Percentiles rank a stretch among this genome's conserved stretches.
Conservation (phyloP, 768 basidiomycete species). For the Kwoniella europaea region DNA sequence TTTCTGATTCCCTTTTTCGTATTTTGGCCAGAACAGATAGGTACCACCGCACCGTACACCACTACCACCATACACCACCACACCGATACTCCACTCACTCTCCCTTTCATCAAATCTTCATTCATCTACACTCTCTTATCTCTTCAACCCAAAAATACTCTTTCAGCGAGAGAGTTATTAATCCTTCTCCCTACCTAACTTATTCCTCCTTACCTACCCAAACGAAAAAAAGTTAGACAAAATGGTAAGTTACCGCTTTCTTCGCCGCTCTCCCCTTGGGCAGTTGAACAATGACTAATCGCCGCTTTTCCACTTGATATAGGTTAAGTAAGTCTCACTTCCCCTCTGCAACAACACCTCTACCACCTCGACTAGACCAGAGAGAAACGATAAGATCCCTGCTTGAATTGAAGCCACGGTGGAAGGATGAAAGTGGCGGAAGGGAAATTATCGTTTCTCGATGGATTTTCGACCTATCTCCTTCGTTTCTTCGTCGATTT, state of each 20-base stretch:
- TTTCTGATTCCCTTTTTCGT: slow-evolving; percentile 1
- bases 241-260: slow-evolving; percentile 41
- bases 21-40: not conserved
- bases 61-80: slow-evolving; percentile 1
- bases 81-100: slow-evolving; percentile 12
- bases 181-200: slow-evolving; percentile 7
- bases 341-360: not conserved
- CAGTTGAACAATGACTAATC: slow-evolving; percentile 34
- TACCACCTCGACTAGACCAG: not conserved
- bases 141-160: slow-evolving; percentile 12
- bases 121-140: not conserved
- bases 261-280: not conserved
- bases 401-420: not conserved
- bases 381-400: not conserved
- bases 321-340: slow-evolving; percentile 48
- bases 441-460: not conserved
- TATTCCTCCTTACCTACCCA: slow-evolving; percentile 11
- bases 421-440: not conserved
- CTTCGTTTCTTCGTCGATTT: not conserved
- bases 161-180: slow-evolving; percentile 12
- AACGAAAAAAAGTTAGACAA: slow-evolving; percentile 36
- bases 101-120: slow-evolving; percentile 13
- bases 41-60: not conserved
- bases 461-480: slow-evolving; percentile 4
- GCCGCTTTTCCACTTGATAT: slow-evolving; percentile 1